These are phyloP conservation scores for Epichloe scottii DNA, from an alignment of 2,329 filamentous ascomycete species.

Conservation along the genomic window DNA sequence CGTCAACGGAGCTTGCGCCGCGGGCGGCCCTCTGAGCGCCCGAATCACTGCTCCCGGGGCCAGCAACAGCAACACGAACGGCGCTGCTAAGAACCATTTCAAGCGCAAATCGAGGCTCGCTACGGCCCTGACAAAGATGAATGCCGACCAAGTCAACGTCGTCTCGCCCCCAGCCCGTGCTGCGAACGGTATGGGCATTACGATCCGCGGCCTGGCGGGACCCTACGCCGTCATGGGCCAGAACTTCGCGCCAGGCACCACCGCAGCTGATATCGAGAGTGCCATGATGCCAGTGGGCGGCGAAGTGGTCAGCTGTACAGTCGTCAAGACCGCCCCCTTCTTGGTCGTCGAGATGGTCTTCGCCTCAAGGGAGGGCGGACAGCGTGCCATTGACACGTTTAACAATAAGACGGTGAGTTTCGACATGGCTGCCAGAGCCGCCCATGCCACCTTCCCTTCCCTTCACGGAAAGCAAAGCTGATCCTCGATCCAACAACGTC, in stretches of 20 bases:
- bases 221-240: constrained; percentile 63
- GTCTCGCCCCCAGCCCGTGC: constrained; percentile 8
- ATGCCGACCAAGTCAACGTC: constrained; percentile 27
- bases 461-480: neutral
- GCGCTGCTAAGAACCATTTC: constrained; percentile 11
- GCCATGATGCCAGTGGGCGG: constrained; percentile 68
- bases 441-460: neutral
- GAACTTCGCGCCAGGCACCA: constrained; percentile 74
- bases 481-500: neutral
- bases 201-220: constrained; percentile 60
- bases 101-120: constrained; percentile 27
- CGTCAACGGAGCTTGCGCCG: constrained; percentile 19
- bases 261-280: constrained; percentile 70
- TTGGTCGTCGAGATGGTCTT: constrained; percentile 71
- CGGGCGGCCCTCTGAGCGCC: constrained; percentile 30
- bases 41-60: constrained; percentile 31
- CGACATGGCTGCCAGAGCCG: neutral
- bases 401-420: constrained; percentile 61
- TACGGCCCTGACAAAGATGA: constrained; percentile 30
- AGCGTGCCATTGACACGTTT: constrained; percentile 63
- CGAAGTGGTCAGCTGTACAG: constrained; percentile 51
- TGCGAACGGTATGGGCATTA: constrained; percentile 36
- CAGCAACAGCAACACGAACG: constrained; percentile 8
- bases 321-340: constrained; percentile 55
- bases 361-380: constrained; percentile 56